Percentiles rank a stretch among this genome's conserved stretches.
These are phyloP conservation scores for Brasenia schreberi DNA, from an alignment of 164 flowering plant species.

Conservation along the genomic window DNA sequence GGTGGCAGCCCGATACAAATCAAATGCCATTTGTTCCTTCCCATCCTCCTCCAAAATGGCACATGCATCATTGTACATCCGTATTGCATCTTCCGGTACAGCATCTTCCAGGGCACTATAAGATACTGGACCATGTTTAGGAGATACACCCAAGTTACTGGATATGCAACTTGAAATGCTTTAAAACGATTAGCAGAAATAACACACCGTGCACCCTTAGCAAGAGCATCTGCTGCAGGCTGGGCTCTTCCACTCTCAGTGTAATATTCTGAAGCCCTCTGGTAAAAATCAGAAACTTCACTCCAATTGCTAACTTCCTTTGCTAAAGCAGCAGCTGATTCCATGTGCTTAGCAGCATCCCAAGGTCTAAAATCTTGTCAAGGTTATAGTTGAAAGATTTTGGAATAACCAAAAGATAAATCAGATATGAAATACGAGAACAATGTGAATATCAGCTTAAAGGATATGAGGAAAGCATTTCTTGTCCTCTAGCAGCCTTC, in stretches of 20 bases:
- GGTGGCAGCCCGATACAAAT: conserved; percentile 77
- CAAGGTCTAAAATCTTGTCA: conserved; percentile 60
- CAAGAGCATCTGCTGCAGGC: conserved; percentile 94
- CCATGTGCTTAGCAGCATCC: conserved; percentile 99
- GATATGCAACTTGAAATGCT: neutral
- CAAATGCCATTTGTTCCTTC: conserved; percentile 95
- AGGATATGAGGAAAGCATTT: conserved; percentile 94
- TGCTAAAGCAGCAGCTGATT: conserved; percentile 73
- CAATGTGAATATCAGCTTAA: too few species aligned
- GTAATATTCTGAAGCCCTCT: conserved; percentile 74
- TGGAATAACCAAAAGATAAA: neutral
- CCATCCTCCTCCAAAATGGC: conserved; percentile 83
- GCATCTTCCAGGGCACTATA: conserved; percentile 72
- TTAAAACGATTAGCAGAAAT: neutral
- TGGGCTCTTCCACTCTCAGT: conserved; percentile 76
- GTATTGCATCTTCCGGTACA: conserved; percentile 66
- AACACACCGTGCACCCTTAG: conserved; percentile 74
- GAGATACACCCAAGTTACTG: neutral
- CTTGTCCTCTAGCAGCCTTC: conserved; percentile 92
- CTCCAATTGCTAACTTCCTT: conserved; percentile 67
- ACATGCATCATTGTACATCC: conserved; percentile 72
- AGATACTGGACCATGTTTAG: neutral
- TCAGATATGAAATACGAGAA: neutral
- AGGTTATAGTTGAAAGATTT: conserved; percentile 16
- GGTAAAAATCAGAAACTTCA: conserved; percentile 78